Conservation (phyloP, 108 stramenopile genomes). For the Fragilaria crotonensis region DNA sequence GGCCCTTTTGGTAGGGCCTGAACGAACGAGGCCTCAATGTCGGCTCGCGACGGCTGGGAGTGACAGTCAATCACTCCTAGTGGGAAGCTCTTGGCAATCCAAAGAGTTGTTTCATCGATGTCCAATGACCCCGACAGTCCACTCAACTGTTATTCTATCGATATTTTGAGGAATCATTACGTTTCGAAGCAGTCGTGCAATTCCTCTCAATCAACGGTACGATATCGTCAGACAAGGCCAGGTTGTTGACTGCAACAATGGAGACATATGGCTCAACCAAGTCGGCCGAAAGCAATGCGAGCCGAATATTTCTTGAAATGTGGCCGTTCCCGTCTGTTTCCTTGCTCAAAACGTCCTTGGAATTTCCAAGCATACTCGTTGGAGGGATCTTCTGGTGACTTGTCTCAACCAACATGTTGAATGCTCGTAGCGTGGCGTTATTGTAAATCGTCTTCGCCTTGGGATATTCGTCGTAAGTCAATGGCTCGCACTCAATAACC, state of each 20-base stretch:
- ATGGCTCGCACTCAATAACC: slow-evolving; percentile 65
- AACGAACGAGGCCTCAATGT: slow-evolving; percentile 13
- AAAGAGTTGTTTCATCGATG: slow-evolving; percentile 65
- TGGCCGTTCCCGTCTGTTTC: slow-evolving; percentile 66
- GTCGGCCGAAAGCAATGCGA: slow-evolving; percentile 77
- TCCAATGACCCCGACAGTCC: slow-evolving; percentile 78
- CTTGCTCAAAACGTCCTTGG: slow-evolving; percentile 37
- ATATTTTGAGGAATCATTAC: slow-evolving; percentile 11
- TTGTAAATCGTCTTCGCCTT: slow-evolving; percentile 62
- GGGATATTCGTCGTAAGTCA: slow-evolving; percentile 49
- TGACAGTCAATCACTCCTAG: slow-evolving; percentile 36
- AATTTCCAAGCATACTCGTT: slow-evolving; percentile 45
- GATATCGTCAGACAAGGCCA: slow-evolving; percentile 47
- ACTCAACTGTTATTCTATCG: slow-evolving; percentile 38
- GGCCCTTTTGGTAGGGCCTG: slow-evolving; percentile 6
- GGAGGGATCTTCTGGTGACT: slow-evolving; percentile 63
- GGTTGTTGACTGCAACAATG: slow-evolving; percentile 40
- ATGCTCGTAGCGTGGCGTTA: slow-evolving; percentile 69
- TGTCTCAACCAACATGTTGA: slow-evolving; percentile 91
- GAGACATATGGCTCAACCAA: slow-evolving; percentile 86
- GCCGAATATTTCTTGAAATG: slow-evolving; percentile 82
- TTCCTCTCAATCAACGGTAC: slow-evolving; percentile 19
- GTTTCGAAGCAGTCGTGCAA: slow-evolving; percentile 8
- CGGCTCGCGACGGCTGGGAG: slow-evolving; percentile 23
- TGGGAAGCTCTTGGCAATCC: slow-evolving; percentile 37